Evolutionary conservation across 805 yeast genomes (phyloP).

Genomic region (Myxozyma sirexii): DNA sequence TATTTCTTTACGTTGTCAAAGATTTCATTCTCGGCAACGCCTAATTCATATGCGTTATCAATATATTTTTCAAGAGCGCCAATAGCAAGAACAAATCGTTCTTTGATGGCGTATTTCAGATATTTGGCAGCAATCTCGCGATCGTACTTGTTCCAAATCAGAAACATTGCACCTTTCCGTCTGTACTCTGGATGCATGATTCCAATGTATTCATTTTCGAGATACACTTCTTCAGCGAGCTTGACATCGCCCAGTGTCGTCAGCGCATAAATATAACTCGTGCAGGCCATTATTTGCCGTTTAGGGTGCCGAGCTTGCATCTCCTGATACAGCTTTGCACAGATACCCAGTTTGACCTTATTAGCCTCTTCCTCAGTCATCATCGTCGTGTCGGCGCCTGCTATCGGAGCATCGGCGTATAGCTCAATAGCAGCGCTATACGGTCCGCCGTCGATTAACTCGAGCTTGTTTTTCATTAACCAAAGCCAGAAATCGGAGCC

Average conservation of each 20-base stretch:
- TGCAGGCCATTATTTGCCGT: background rate
- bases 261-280: constrained; percentile 11
- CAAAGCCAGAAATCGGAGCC: constrained; percentile 20
- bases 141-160: constrained; percentile 11
- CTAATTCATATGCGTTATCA: background rate
- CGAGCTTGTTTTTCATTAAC: background rate
- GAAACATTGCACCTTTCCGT: constrained; percentile 5
- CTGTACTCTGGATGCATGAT: background rate
- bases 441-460: background rate
- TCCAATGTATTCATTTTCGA: background rate
- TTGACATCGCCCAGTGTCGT: constrained; percentile 5
- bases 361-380: background rate
- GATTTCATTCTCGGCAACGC: background rate
- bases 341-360: background rate
- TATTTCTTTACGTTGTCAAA: background rate
- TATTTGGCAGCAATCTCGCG: constrained; percentile 12
- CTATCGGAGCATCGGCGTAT: constrained; percentile 15
- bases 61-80: constrained; percentile 8
- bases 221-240: constrained; percentile 15
- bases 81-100: background rate
- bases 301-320: background rate
- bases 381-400: background rate
- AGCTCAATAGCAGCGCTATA: constrained; percentile 21
- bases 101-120: constrained; percentile 10
- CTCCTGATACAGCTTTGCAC: background rate